phyloP scores from a whole-genome alignment of 345 rosid species.

The Brassica nigra region DNA sequence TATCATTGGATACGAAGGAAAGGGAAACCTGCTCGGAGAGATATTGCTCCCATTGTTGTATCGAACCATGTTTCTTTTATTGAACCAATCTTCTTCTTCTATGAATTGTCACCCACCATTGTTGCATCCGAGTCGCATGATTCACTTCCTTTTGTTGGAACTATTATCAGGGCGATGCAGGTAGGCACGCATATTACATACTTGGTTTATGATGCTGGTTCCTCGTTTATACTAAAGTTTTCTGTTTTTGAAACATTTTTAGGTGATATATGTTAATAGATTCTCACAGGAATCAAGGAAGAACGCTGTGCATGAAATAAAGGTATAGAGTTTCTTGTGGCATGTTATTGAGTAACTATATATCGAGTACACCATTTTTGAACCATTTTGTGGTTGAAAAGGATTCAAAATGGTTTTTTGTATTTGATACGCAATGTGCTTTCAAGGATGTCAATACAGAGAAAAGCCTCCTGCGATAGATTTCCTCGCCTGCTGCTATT shows the following conservation, averaged over 20 bases:
- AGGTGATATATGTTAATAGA: constrained; percentile 98
- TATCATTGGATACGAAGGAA: constrained; percentile 93
- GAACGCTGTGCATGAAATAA: constrained; percentile 85
- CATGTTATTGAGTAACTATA: constrained; percentile 3
- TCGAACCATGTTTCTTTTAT: constrained; percentile 89
- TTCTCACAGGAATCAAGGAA: constrained; percentile 89
- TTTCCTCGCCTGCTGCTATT: constrained; percentile 87
- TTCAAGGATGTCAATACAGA: constrained; percentile 98
- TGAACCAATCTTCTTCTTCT: constrained; percentile 91
- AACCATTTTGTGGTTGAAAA: not conserved
- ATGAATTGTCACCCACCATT: constrained; percentile 88
- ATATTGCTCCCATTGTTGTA: constrained; percentile 84
- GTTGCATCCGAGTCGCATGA: constrained; percentile 95
- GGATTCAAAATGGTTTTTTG: constrained; percentile 24
- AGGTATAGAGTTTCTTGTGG: constrained; percentile 68
- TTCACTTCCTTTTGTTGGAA: constrained; percentile 89
- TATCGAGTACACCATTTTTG: not conserved
- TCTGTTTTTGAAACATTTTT: not conserved
- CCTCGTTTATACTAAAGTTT: not conserved
- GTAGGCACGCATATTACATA: constrained; percentile 30
- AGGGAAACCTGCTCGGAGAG: constrained; percentile 88
- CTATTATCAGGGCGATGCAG: constrained; percentile 99
- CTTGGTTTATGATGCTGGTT: not conserved
- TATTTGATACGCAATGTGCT: constrained; percentile 95
- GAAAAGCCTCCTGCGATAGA: constrained; percentile 80